Percentiles rank a stretch among this genome's conserved stretches.
phyloP scores from a whole-genome alignment of 106 monocot species.

The Gastrodia elata region DNA sequence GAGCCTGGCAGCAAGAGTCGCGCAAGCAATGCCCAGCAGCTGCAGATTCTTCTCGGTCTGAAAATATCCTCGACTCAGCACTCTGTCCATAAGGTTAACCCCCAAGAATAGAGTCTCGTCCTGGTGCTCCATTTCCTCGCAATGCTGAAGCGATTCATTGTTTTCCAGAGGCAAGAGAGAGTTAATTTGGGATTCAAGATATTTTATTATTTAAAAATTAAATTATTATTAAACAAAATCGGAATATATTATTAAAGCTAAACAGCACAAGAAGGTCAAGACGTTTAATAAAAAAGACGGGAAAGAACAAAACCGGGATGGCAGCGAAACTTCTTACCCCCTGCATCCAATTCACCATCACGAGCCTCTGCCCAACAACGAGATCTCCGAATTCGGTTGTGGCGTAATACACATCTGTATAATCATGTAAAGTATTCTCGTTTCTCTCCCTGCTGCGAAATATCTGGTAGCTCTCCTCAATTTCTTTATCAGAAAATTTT shows the following conservation, averaged over 20 bases:
- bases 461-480: conserved; percentile 77
- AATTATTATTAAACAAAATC: too few species aligned
- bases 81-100: conserved; percentile 68
- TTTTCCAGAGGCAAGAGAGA: neutral
- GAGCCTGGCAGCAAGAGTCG: conserved; percentile 74
- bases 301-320: neutral
- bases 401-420: conserved; percentile 27
- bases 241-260: too few species aligned
- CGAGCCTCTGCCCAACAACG: conserved; percentile 48
- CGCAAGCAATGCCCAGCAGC: conserved; percentile 70
- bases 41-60: conserved; percentile 49
- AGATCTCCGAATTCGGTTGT: conserved; percentile 31
- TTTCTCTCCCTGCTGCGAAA: conserved; percentile 63
- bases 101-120: conserved; percentile 79
- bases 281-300: neutral
- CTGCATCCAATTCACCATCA: conserved; percentile 88
- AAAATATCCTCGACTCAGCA: conserved; percentile 69
- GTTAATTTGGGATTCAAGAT: neutral
- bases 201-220: too few species aligned
- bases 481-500: conserved; percentile 54
- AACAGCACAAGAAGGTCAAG: too few species aligned
- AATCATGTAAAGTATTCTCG: conserved; percentile 27
- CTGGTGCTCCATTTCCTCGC: conserved; percentile 38
- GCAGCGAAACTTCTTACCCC: conserved; percentile 44
- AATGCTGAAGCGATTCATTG: conserved; percentile 47